Percentiles rank a stretch among this genome's conserved stretches.
Conservation (phyloP, 371 early-diverging fungal genomes). For the Rhizopus delemar region DNA sequence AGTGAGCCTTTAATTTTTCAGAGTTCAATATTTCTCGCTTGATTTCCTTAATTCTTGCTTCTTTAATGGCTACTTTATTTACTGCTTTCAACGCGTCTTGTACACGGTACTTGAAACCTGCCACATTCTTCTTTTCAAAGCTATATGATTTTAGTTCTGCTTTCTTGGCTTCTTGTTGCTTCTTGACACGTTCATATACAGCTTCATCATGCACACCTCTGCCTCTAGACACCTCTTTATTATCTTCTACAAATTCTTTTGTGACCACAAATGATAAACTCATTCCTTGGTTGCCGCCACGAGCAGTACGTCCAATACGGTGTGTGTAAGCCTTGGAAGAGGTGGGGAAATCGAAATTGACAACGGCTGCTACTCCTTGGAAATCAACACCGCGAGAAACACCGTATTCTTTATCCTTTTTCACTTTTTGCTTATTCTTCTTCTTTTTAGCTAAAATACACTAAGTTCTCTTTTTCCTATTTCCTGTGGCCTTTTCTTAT, state of each 20-base stretch:
- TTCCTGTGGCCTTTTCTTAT: conserved; percentile 27
- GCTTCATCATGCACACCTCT: conserved; percentile 60
- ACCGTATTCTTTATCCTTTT: conserved; percentile 85
- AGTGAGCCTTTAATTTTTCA: conserved; percentile 92
- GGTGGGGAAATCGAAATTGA: conserved; percentile 97
- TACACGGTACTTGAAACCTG: conserved; percentile 89
- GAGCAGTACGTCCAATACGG: conserved; percentile 96
- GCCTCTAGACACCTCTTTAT: conserved; percentile 39
- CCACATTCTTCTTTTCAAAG: conserved; percentile 87
- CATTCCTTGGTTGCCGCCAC: conserved; percentile 90
- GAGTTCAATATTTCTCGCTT: conserved; percentile 91
- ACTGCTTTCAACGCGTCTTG: conserved; percentile 87
- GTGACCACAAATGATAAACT: conserved; percentile 82
- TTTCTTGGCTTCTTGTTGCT: conserved; percentile 64
- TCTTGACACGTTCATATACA: conserved; percentile 73
- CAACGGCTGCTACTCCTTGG: conserved; percentile 88
- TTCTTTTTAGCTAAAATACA: conserved; percentile 28
- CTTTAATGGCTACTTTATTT: conserved; percentile 74
- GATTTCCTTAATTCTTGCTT: conserved; percentile 91
- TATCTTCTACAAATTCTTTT: conserved; percentile 37
- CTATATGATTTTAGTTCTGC: conserved; percentile 74
- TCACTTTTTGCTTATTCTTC: conserved; percentile 54
- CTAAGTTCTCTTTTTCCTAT: conserved; percentile 1
- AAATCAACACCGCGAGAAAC: conserved; percentile 98
- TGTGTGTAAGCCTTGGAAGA: conserved; percentile 93